These are phyloP conservation scores for Colletotrichum eremochloae DNA, from an alignment of 2,329 filamentous ascomycete genomes.

Conservation along the genomic window DNA sequence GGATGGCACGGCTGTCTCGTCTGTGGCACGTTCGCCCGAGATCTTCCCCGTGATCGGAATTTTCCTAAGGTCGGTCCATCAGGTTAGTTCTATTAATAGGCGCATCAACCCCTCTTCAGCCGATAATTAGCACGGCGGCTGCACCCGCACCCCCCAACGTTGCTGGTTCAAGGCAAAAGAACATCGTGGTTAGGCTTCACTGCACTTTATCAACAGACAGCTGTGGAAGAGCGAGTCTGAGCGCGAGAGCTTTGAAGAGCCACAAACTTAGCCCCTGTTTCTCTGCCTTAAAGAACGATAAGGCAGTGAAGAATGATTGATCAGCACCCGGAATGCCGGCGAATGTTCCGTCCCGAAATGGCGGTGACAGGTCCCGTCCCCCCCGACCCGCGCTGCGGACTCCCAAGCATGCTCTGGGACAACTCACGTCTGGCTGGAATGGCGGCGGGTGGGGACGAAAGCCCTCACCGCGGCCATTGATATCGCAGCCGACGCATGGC, in stretches of 20 bases:
- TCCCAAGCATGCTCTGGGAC: constrained; percentile 32
- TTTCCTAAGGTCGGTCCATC: constrained; percentile 18
- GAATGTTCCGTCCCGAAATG: constrained; percentile 41
- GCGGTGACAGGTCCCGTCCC: constrained; percentile 36
- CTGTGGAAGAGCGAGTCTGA: background rate
- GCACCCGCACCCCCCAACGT: constrained; percentile 30
- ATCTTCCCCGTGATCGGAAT: constrained; percentile 20
- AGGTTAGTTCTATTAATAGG: constrained; percentile 32
- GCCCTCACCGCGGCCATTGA: constrained; percentile 35
- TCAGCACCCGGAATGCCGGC: constrained; percentile 37
- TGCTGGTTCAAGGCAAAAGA: background rate
- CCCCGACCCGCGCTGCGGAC: constrained; percentile 26
- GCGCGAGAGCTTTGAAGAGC: background rate
- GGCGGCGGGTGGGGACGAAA: constrained; percentile 33
- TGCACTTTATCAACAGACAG: background rate
- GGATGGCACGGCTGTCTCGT: background rate
- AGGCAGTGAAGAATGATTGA: constrained; percentile 25
- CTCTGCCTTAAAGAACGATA: constrained; percentile 8
- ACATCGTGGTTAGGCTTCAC: background rate
- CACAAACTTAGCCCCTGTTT: background rate
- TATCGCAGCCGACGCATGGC: constrained; percentile 40
- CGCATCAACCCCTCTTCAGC: constrained; percentile 35
- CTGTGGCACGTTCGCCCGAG: background rate
- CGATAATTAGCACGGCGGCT: constrained; percentile 17
- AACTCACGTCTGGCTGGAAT: constrained; percentile 38